Evolutionary conservation across 768 basidiomycete species (phyloP).

Genomic region (Hysterangium stoloniferum): DNA sequence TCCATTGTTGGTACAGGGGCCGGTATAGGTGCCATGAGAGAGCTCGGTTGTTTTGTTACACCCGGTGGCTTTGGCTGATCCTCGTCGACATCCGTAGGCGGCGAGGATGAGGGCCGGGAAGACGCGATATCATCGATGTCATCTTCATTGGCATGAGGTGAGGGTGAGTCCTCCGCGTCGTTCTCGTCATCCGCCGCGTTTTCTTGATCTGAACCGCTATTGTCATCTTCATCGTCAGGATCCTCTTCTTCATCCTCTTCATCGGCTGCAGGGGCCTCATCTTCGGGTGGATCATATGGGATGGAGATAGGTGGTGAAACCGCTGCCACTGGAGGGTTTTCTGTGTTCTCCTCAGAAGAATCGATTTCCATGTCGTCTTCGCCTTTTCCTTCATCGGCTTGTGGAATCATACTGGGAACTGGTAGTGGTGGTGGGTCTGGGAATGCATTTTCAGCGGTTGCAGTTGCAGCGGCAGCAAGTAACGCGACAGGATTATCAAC

Average conservation of each 20-base stretch:
- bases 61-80: constrained; percentile 16
- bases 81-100: constrained; percentile 27
- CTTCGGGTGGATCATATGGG: constrained; percentile 23
- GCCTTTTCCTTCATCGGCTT: constrained; percentile 15
- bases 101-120: constrained; percentile 8
- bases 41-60: constrained; percentile 3
- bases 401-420: constrained; percentile 10
- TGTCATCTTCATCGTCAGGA: constrained; percentile 24
- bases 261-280: constrained; percentile 21
- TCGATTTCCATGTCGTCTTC: constrained; percentile 21
- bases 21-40: constrained; percentile 1
- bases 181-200: constrained; percentile 15
- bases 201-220: constrained; percentile 16
- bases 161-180: constrained; percentile 18
- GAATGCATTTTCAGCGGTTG: background rate
- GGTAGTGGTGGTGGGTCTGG: background rate
- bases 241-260: constrained; percentile 23
- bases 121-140: constrained; percentile 20
- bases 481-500: background rate
- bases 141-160: constrained; percentile 15
- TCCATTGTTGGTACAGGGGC: constrained; percentile 1
- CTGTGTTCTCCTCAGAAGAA: constrained; percentile 16
- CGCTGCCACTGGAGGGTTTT: constrained; percentile 16
- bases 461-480: background rate
- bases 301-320: constrained; percentile 16